phyloP scores from a whole-genome alignment of 805 yeast species.

The Ogataea corticis region DNA sequence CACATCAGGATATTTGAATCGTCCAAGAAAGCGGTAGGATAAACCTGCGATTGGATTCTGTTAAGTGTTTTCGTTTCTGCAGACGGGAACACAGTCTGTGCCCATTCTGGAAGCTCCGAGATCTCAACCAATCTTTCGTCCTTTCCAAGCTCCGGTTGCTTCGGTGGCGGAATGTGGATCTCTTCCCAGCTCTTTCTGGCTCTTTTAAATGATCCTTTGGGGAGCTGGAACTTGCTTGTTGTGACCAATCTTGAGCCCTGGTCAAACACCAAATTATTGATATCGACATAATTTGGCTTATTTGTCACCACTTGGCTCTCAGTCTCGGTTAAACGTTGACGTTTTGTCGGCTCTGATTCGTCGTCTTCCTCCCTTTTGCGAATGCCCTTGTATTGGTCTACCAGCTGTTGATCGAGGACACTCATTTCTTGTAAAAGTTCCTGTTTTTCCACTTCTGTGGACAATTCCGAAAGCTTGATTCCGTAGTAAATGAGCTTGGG shows the following conservation, averaged over 20 bases:
- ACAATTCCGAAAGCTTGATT: slow-evolving; percentile 21
- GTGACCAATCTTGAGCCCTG: slow-evolving; percentile 74
- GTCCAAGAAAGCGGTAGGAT: slow-evolving; percentile 69
- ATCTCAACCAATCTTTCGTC: slow-evolving; percentile 55
- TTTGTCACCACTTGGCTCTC: slow-evolving; percentile 8
- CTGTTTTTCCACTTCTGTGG: slow-evolving; percentile 35
- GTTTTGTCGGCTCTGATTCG: slow-evolving; percentile 12
- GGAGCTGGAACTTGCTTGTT: slow-evolving; percentile 66
- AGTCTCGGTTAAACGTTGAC: slow-evolving; percentile 8
- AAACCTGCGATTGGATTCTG: slow-evolving; percentile 80
- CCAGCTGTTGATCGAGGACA: slow-evolving; percentile 40
- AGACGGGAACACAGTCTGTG: slow-evolving; percentile 69
- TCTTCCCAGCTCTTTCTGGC: slow-evolving; percentile 78
- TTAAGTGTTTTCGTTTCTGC: slow-evolving; percentile 69
- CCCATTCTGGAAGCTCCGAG: slow-evolving; percentile 76
- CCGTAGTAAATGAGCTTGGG: slow-evolving; percentile 31
- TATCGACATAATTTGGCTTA: slow-evolving; percentile 57
- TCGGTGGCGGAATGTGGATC: slow-evolving; percentile 88
- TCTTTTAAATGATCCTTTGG: slow-evolving; percentile 80
- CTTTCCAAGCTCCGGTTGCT: slow-evolving; percentile 38
- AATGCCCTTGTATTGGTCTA: slow-evolving; percentile 42
- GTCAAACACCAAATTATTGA: slow-evolving; percentile 64
- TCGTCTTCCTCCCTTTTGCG: slow-evolving; percentile 14
- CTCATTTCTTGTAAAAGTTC: slow-evolving; percentile 46
- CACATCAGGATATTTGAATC: slow-evolving; percentile 79